phyloP scores from a whole-genome alignment of 2,329 filamentous ascomycete genomes.

The Aureobasidium mangrovei region DNA sequence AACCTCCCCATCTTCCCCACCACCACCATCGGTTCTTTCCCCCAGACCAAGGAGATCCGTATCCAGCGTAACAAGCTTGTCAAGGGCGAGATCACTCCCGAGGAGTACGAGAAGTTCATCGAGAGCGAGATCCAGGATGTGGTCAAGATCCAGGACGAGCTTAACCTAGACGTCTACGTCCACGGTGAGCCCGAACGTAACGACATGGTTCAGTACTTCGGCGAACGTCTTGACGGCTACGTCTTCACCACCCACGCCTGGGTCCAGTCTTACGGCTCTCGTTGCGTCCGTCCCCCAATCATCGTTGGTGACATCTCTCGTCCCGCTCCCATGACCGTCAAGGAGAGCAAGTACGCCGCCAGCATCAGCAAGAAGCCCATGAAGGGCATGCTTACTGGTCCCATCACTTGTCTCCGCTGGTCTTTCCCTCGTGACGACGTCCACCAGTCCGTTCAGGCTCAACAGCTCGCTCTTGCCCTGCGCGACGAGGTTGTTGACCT shows the following conservation, averaged over 20 bases:
- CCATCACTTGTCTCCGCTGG: conserved; percentile 98
- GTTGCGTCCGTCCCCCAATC: conserved; percentile 96
- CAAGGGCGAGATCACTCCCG: conserved; percentile 90
- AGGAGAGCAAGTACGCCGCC: conserved; percentile 98
- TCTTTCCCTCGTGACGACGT: conserved; percentile 99
- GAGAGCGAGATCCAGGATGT: conserved; percentile 96
- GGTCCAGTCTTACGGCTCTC: conserved; percentile 97
- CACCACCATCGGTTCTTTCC: conserved; percentile 98
- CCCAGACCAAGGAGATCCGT: conserved; percentile 98
- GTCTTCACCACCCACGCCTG: conserved; percentile 98
- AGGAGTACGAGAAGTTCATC: conserved; percentile 97
- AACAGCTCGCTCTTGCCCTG: conserved; percentile 96
- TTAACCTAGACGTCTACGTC: conserved; percentile 91
- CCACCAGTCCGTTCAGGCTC: conserved; percentile 96
- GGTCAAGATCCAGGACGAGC: conserved; percentile 95
- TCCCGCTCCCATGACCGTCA: conserved; percentile 95
- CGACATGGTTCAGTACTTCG: conserved; percentile 99
- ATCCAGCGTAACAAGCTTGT: conserved; percentile 95
- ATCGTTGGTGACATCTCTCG: conserved; percentile 98
- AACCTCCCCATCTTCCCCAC: conserved; percentile 96
- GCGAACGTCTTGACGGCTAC: conserved; percentile 93
- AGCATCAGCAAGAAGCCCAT: conserved; percentile 97
- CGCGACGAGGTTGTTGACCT: conserved; percentile 98
- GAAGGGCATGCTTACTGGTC: conserved; percentile 99
- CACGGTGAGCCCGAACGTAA: conserved; percentile 99